Evolutionary conservation across 257 asterid genomes (phyloP), one percentile per base, ranked within the genome.

Genomic region (Avicennia marina): DNA sequence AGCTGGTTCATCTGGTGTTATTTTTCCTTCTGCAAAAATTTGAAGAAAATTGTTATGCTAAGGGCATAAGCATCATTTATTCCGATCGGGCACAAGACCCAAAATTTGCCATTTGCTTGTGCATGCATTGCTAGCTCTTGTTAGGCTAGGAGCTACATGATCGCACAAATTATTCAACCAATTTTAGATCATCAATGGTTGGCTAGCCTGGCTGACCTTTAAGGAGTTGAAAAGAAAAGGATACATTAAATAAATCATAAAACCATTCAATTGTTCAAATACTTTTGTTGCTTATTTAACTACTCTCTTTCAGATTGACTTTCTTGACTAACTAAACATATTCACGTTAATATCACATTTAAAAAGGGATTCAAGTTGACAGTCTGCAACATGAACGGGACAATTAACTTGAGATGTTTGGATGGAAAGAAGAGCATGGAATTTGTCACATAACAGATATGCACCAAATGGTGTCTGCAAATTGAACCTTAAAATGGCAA

Each of bases 1-100:
- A 46, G 88, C 77, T 56, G 95, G 95, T 71, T 93, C 98, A 53
- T 93, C 96, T 6, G 80, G 77, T 41, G 89, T 60, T 77, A 93
- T 64, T 77, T 93, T 93, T 67, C 98, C 97, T 70, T 93, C 98
- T 87, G 84, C 69, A 79, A 16, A 56, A 22, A 32, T 21, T 17
- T n/a, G 56, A 58, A 44, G 57, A 43, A 64, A 49, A 36, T 15
- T 44, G 42, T 24, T 49, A 61, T 1, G 48, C 13, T 16, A 47
- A 54, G 44, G 52, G 58, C 34, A 62, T 20, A 29, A 48, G n/a
- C 64, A 46, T 39, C 51, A 49, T 16, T 13, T 24, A 53, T 31
- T 38, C 11, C 21, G 29, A 48, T 39, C 34, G 43, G 36, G 26
- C 11, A 21, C 27, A 33, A 36, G 50, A 56, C 25, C 42, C 44